Conservation (phyloP, 805 yeast genomes). For the Suhomyces canberraensis region DNA sequence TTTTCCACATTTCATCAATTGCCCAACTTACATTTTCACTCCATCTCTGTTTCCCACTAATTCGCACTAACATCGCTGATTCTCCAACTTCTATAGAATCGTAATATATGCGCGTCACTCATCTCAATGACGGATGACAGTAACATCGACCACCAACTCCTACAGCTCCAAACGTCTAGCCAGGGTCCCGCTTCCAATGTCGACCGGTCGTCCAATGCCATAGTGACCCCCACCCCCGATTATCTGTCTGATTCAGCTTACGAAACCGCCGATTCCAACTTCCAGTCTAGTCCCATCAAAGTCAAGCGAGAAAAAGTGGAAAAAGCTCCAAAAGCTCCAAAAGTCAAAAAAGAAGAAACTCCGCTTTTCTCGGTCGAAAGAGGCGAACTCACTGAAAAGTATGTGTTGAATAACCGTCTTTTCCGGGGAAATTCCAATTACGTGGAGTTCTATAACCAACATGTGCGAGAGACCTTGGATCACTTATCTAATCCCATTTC, state of each 20-base stretch:
- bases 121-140: slow-evolving; percentile 5
- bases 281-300: background rate
- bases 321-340: background rate
- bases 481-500: background rate
- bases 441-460: slow-evolving; percentile 25
- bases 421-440: slow-evolving; percentile 30
- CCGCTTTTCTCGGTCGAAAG: background rate
- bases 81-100: background rate
- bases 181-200: background rate
- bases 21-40: background rate
- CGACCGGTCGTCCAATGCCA: background rate
- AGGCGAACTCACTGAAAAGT: background rate
- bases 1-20: no score
- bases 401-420: slow-evolving; percentile 7
- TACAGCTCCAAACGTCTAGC: background rate
- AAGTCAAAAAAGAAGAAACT: background rate
- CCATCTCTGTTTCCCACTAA: background rate
- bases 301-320: no score
- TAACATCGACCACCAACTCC: slow-evolving; percentile 3
- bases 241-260: slow-evolving; percentile 1
- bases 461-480: slow-evolving; percentile 23
- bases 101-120: background rate
- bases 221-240: background rate
- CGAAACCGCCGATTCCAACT: slow-evolving; percentile 1
- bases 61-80: no score